Evolutionary conservation across 2,329 filamentous ascomycete species (phyloP), one percentile per base, ranked within the genome.

Genomic region (Rhynchosporium agropyri): DNA sequence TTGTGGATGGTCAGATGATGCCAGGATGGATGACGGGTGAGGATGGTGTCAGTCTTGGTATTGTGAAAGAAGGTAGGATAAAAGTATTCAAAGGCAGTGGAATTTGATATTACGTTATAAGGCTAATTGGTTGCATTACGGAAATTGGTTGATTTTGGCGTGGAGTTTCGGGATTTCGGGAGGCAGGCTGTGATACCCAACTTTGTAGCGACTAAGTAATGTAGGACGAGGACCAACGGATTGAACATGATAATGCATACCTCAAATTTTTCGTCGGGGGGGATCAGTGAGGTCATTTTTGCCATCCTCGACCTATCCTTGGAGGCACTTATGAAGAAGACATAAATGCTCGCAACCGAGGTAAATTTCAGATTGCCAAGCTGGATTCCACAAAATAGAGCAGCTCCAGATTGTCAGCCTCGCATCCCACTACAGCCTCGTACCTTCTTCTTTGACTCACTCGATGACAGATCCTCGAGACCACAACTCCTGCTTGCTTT

Each of bases 21-120:
- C 92, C 92, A 0, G 89, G 89, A 0, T 96, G 92, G 91, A 89
- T 96, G 88, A 95, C 91, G 0, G 92, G 92, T 1, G 92, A 96
- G 71, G 89, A 92, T 50, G 89, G 88, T 0, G 86, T 95, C 4
- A 95, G 90, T 59, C 81, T 87, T 43, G 89, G 90, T 0, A 82
- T 85, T 33, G 85, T 96, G 3, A 83, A 81, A 67, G 76, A 85
- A 63, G 91, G 91, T 2, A 81, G 87, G 65, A 86, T 92, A 70
- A 77, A 78, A 49, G 84, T 83, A 1, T 77, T 83, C 70, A 85
- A 81, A 65, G 84, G 84, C 4, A 83, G 83, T 1, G 83, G 83
- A 0, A 63, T 86, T 63, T 84, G 56, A 59, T n/a, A 31, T 56
- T 20, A 43, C 36, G 10, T 31, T 33, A 0, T 38, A 15, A 13